A percentile compares a stretch with the other conserved stretches of the same genome.
These are phyloP conservation scores for Dorcoceras hygrometricum DNA, from an alignment of 257 asterid genomes.

Conservation along the genomic window DNA sequence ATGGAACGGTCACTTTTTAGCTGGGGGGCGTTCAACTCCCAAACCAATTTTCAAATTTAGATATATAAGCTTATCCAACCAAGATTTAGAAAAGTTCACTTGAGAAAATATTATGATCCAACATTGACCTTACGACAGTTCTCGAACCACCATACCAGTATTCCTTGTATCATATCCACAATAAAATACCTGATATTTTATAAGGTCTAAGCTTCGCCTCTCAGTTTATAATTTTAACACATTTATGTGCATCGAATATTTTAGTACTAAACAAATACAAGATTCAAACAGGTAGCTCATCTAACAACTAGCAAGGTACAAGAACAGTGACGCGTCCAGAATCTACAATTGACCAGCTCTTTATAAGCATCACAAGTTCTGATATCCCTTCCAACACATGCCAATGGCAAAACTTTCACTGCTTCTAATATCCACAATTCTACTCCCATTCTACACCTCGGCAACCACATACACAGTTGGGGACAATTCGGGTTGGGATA, in stretches of 20 bases:
- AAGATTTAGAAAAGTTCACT: background rate
- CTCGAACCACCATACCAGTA: background rate
- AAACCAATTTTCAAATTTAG: conserved; percentile 19
- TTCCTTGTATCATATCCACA: background rate
- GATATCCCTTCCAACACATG: background rate
- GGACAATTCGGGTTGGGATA: conserved; percentile 83
- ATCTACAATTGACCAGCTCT: no score
- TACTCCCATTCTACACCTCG: conserved; percentile 28
- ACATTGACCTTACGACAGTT: background rate
- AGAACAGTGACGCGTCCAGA: background rate
- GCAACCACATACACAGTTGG: conserved; percentile 62
- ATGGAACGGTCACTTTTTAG: no score
- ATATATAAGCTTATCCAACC: conserved; percentile 7
- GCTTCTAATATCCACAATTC: conserved; percentile 21
- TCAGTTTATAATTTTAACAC: background rate
- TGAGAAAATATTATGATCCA: background rate
- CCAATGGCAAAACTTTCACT: conserved; percentile 39
- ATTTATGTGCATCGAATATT: no score
- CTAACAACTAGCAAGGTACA: conserved; percentile 28
- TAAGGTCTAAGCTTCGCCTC: background rate
- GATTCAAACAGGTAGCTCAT: conserved; percentile 24
- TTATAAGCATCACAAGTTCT: background rate
- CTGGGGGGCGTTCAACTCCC: conserved; percentile 47
- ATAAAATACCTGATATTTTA: no score
- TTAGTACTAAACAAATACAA: background rate